Conservation (phyloP, 2,329 filamentous ascomycete species). For the Dactylellina sp. region DNA sequence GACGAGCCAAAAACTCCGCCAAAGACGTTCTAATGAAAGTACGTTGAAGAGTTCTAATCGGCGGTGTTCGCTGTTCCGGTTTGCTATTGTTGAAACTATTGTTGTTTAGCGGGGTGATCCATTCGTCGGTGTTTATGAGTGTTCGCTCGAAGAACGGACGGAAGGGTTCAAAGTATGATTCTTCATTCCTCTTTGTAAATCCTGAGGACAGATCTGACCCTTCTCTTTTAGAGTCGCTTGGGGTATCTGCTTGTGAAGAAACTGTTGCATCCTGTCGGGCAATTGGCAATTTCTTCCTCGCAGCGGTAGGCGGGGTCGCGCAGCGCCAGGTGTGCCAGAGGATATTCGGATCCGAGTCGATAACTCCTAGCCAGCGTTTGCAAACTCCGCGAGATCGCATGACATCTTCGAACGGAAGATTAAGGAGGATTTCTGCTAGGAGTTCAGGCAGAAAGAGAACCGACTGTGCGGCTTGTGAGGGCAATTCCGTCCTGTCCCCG, state of each 20-base stretch:
- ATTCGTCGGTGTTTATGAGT: slow-evolving; percentile 51
- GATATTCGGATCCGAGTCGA: slow-evolving; percentile 42
- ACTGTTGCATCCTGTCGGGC: background rate
- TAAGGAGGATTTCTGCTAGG: slow-evolving; percentile 26
- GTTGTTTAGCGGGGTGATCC: slow-evolving; percentile 21
- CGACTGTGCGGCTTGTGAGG: background rate
- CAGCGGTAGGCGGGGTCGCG: slow-evolving; percentile 31
- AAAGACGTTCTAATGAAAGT: slow-evolving; percentile 43
- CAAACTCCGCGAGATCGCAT: slow-evolving; percentile 32
- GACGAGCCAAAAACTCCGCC: slow-evolving; percentile 30
- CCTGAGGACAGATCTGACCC: too few relatives aligned
- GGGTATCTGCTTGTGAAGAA: background rate
- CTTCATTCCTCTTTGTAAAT: background rate
- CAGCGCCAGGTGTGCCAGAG: slow-evolving; percentile 54
- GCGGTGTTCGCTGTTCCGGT: slow-evolving; percentile 1
- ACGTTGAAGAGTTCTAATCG: slow-evolving; percentile 30
- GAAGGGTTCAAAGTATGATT: slow-evolving; percentile 49
- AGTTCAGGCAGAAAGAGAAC: slow-evolving; percentile 45
- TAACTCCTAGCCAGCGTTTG: slow-evolving; percentile 22
- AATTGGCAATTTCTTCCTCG: slow-evolving; percentile 16
- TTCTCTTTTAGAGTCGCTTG: slow-evolving; percentile 1
- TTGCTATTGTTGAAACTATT: background rate
- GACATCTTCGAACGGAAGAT: slow-evolving; percentile 41
- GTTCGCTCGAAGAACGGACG: slow-evolving; percentile 50
- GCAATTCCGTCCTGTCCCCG: background rate